phyloP scores from a whole-genome alignment of 345 rosid species.

The Pistacia vera region DNA sequence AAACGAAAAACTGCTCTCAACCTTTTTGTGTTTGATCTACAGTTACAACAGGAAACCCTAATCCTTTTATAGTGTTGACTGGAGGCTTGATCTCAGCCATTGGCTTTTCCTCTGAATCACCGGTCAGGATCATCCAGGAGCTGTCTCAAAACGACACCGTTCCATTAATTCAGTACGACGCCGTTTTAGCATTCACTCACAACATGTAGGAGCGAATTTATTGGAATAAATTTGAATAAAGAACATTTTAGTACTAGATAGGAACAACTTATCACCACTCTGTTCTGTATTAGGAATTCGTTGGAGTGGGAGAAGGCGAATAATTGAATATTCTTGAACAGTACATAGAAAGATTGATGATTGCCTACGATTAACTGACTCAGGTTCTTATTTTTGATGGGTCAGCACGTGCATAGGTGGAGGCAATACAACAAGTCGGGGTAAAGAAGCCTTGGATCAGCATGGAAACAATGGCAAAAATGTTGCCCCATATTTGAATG shows the following conservation, averaged over 20 bases:
- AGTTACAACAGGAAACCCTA: too few relatives aligned
- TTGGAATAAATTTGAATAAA: background rate
- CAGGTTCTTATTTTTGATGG: constrained; percentile 93
- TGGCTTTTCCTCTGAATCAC: too few relatives aligned
- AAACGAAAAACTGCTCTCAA: too few relatives aligned
- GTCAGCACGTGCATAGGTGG: constrained; percentile 78
- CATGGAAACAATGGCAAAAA: constrained; percentile 49
- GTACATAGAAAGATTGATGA: background rate
- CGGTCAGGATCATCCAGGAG: too few relatives aligned
- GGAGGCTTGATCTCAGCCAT: too few relatives aligned
- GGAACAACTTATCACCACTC: too few relatives aligned
- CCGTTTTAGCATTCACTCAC: too few relatives aligned
- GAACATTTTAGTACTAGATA: background rate
- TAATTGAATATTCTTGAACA: background rate
- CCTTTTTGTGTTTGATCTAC: too few relatives aligned
- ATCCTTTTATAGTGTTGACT: too few relatives aligned
- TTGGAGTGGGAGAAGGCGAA: background rate
- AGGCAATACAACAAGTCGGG: constrained; percentile 15
- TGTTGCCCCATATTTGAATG: constrained; percentile 60
- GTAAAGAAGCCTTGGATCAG: constrained; percentile 51
- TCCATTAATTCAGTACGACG: too few relatives aligned
- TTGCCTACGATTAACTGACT: constrained; percentile 10
- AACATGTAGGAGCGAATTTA: background rate
- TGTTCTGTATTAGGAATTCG: background rate
- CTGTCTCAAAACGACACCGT: too few relatives aligned